phyloP scores from a whole-genome alignment of 192 early-diverging fungal genomes.

The Physocladia obscura region DNA sequence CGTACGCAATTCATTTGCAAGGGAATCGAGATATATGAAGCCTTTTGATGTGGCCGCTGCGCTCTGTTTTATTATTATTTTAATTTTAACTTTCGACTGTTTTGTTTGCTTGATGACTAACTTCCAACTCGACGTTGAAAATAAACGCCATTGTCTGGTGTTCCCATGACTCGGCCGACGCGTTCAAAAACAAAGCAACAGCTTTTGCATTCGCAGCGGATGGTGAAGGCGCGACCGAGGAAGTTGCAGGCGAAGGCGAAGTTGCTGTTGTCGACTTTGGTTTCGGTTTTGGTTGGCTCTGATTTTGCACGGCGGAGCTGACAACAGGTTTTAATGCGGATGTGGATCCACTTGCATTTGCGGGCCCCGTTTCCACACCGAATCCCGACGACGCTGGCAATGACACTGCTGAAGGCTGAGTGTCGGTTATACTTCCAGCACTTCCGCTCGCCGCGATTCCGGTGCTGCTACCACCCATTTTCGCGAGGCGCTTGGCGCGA shows the following conservation, averaged over 20 bases:
- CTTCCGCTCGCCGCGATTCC: background rate
- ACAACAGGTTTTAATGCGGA: background rate
- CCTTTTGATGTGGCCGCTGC: conserved; percentile 13
- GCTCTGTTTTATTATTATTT: conserved; percentile 4
- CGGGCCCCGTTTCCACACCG: background rate
- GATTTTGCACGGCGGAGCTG: too few species aligned
- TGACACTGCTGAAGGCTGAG: too few species aligned
- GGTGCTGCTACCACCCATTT: conserved; percentile 3
- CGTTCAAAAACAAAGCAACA: conserved; percentile 26
- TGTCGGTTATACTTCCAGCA: too few species aligned
- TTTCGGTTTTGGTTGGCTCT: background rate
- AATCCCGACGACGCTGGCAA: background rate
- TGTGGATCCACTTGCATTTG: background rate
- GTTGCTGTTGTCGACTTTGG: background rate
- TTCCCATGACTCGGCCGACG: conserved; percentile 73
- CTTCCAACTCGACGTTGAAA: conserved; percentile 75
- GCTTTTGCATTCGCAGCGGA: too few species aligned
- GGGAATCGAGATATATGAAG: conserved; percentile 11
- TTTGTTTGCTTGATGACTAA: conserved; percentile 30
- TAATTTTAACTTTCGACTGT: background rate
- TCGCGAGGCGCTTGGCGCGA: conserved; percentile 29
- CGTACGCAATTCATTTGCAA: conserved; percentile 31
- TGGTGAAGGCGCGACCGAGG: too few species aligned
- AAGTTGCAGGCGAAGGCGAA: background rate
- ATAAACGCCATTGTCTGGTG: conserved; percentile 77